These are phyloP conservation scores for Erythrobasidium yunnanense DNA, from an alignment of 768 basidiomycete genomes.

Conservation along the genomic window DNA sequence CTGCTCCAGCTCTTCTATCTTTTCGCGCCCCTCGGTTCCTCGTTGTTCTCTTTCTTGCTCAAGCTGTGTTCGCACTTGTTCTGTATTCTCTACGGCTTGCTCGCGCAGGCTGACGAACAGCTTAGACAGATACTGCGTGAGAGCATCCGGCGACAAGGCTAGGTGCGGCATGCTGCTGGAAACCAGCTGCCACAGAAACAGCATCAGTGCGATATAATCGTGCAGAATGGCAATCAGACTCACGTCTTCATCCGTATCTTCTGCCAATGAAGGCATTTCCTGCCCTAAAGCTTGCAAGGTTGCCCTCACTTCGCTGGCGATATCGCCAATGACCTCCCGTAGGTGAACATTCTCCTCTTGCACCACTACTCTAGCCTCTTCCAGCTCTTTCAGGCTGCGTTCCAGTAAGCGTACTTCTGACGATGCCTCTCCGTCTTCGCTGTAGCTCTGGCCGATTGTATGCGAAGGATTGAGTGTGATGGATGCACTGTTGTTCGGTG, in stretches of 20 bases:
- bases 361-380: not conserved
- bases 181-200: not conserved
- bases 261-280: not conserved
- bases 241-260: not conserved
- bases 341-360: conserved; percentile 23
- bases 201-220: not conserved
- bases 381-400: conserved; percentile 4
- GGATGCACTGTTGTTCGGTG: not conserved
- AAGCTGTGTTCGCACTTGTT: not conserved
- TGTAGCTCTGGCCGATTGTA: not conserved
- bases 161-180: not conserved
- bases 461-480: conserved; percentile 8
- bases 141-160: not conserved
- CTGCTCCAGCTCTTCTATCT: not conserved
- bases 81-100: not conserved
- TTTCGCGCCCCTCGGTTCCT: not conserved
- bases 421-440: not conserved
- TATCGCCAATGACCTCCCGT: conserved; percentile 12
- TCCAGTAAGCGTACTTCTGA: not conserved
- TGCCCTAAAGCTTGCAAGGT: not conserved
- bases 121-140: conserved; percentile 7
- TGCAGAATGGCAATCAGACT: not conserved
- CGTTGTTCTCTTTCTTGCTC: not conserved
- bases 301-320: conserved; percentile 5
- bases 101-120: conserved; percentile 10